Conservation (phyloP, 148 eudicot species). For the Rhododendron simsii region DNA sequence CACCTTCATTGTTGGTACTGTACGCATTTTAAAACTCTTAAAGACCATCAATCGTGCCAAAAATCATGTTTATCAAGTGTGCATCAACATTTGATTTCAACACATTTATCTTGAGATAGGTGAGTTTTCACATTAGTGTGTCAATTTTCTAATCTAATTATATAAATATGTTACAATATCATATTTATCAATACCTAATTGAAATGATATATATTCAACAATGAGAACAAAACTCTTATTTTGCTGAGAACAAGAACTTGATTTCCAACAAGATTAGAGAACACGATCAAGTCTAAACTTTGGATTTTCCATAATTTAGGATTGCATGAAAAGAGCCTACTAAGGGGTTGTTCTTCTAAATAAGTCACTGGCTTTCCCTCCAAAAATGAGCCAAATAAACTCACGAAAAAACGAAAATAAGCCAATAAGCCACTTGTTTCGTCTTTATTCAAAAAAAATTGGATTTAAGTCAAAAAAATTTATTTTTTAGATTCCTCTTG, state of each 20-base stretch:
- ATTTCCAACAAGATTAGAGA: neutral
- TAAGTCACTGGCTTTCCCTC: no score
- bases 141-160: no score
- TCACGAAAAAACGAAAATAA: no score
- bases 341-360: no score
- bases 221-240: neutral
- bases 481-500: no score
- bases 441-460: no score
- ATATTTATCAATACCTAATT: neutral
- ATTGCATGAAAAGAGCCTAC: no score
- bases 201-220: neutral
- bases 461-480: no score
- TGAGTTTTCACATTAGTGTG: neutral
- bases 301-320: neutral
- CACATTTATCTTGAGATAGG: neutral
- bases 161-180: neutral
- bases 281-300: neutral
- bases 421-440: no score
- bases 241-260: neutral
- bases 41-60: neutral
- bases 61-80: neutral
- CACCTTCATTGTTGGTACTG: neutral
- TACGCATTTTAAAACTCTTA: neutral
- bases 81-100: neutral
- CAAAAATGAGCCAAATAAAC: no score